Evolutionary conservation across 2,329 filamentous ascomycete genomes (phyloP).

Genomic region (Fusarium sarcochroum): DNA sequence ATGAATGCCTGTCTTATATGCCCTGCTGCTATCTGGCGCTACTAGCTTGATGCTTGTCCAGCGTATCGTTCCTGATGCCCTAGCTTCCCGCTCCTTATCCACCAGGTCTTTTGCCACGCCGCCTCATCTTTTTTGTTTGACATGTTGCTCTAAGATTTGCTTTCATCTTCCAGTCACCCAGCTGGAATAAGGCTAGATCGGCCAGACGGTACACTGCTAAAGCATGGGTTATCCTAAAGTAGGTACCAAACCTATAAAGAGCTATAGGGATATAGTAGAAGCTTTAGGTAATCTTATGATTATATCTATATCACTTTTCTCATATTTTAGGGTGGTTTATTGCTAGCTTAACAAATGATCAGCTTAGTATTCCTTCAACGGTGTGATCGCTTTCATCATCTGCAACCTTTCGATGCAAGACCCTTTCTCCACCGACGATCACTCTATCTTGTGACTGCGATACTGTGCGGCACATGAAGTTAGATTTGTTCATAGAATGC

Average conservation of each 20-base stretch:
- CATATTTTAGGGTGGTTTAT: too few relatives aligned
- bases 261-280: too few relatives aligned
- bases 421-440: constrained; percentile 43
- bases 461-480: background rate
- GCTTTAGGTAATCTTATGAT: too few relatives aligned
- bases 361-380: too few relatives aligned
- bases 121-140: constrained; percentile 33
- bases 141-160: background rate
- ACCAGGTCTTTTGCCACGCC: constrained; percentile 27
- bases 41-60: constrained; percentile 37
- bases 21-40: background rate
- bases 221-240: too few relatives aligned
- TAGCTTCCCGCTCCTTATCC: constrained; percentile 8
- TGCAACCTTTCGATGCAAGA: constrained; percentile 8
- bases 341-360: too few relatives aligned
- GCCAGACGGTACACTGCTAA: too few relatives aligned
- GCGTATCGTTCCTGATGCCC: constrained; percentile 13
- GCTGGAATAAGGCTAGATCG: too few relatives aligned
- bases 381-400: background rate
- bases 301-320: too few relatives aligned
- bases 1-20: background rate
- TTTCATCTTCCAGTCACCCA: background rate
- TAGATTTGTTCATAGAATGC: constrained; percentile 15
- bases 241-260: too few relatives aligned
- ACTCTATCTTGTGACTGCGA: constrained; percentile 18